Evolutionary conservation across 140 eudicot genomes (phyloP).

Genomic region (Cichorium intybus): DNA sequence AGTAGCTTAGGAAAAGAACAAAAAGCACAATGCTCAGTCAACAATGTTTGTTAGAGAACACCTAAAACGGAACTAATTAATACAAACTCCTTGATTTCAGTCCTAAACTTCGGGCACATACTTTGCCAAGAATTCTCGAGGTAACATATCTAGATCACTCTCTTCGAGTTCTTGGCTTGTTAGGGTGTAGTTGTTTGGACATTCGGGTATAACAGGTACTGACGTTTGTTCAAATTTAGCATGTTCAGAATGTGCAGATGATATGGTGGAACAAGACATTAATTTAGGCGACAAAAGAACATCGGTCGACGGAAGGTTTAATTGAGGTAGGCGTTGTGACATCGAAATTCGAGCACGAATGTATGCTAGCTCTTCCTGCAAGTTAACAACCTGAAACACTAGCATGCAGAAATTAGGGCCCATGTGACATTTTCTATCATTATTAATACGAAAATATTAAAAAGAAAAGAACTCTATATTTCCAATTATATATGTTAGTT

Average conservation of each 20-base stretch:
- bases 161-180: constrained; percentile 29
- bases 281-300: constrained; percentile 20
- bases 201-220: neutral
- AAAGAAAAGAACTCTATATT: neutral
- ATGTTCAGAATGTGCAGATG: neutral
- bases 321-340: constrained; percentile 34
- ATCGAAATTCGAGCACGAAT: constrained; percentile 55
- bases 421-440: neutral
- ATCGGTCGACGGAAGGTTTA: neutral
- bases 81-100: neutral
- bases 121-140: constrained; percentile 49
- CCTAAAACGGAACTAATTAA: constrained; percentile 15
- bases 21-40: constrained; percentile 4
- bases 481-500: no score
- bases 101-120: constrained; percentile 32
- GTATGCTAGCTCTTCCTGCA: constrained; percentile 62
- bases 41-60: constrained; percentile 19
- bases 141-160: constrained; percentile 44
- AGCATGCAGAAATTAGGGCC: neutral
- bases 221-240: constrained; percentile 21
- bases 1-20: neutral
- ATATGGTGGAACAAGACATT: constrained; percentile 7
- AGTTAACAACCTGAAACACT: constrained; percentile 44
- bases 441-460: neutral
- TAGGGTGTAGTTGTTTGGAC: constrained; percentile 6